phyloP scores from a whole-genome alignment of 2,329 filamentous ascomycete species.

The Ilyonectria robusta region DNA sequence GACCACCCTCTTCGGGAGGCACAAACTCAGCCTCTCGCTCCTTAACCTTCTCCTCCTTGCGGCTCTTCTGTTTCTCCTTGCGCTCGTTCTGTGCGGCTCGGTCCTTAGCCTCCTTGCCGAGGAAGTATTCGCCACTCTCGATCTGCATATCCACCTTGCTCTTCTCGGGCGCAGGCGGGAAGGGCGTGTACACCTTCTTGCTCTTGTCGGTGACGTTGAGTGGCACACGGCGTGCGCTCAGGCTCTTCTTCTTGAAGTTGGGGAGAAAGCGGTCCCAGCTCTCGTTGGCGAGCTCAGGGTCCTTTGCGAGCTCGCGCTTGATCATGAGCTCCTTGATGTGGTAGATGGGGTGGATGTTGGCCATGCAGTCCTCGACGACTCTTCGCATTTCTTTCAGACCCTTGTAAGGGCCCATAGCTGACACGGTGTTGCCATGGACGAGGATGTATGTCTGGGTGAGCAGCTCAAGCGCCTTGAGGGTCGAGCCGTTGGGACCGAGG shows the following conservation, averaged over 20 bases:
- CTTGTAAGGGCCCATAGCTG: conserved; percentile 92
- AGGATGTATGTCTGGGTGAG: conserved; percentile 93
- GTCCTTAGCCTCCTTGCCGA: conserved; percentile 93
- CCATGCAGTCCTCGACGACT: conserved; percentile 96
- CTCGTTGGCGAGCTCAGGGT: conserved; percentile 87
- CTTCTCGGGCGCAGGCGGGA: conserved; percentile 97
- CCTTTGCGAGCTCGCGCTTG: conserved; percentile 91
- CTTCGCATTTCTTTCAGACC: conserved; percentile 92
- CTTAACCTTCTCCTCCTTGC: conserved; percentile 89
- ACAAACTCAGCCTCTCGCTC: conserved; percentile 90
- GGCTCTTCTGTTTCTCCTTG: conserved; percentile 86
- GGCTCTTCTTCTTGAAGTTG: conserved; percentile 94
- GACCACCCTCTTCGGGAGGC: conserved; percentile 82
- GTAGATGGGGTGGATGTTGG: conserved; percentile 97
- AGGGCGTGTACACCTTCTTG: conserved; percentile 96
- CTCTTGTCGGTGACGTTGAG: conserved; percentile 91
- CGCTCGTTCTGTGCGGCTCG: conserved; percentile 83
- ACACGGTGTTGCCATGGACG: conserved; percentile 96
- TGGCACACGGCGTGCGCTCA: conserved; percentile 87
- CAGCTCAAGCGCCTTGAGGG: conserved; percentile 93
- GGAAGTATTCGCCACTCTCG: conserved; percentile 96
- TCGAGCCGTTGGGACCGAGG: conserved; percentile 90
- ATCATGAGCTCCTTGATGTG: conserved; percentile 85
- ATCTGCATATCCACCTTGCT: conserved; percentile 99
- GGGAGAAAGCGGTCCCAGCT: conserved; percentile 97